These are phyloP conservation scores for Guyanaporus albipodus DNA, from an alignment of 768 basidiomycete genomes.

Conservation along the genomic window DNA sequence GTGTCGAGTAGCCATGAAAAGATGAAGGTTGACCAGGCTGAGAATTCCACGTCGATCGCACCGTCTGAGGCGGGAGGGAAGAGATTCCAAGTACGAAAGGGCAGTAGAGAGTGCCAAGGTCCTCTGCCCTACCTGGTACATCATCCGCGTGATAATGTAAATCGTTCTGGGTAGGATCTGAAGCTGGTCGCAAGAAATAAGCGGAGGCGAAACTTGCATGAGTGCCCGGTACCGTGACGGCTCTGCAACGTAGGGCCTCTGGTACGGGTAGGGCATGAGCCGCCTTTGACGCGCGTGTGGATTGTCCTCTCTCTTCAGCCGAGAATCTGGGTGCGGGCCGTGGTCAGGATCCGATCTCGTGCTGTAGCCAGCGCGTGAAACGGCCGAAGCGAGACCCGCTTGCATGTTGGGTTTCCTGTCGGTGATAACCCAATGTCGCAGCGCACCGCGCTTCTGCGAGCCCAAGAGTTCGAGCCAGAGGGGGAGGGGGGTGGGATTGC, in stretches of 20 bases:
- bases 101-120: slow-evolving; percentile 43
- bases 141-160: slow-evolving; percentile 41
- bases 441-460: slow-evolving; percentile 36
- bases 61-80: slow-evolving; percentile 42
- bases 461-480: slow-evolving; percentile 65
- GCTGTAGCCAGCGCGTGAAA: no score
- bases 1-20: slow-evolving; percentile 37
- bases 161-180: slow-evolving; percentile 41
- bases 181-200: slow-evolving; percentile 32
- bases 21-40: slow-evolving; percentile 45
- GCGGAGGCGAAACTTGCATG: slow-evolving; percentile 39
- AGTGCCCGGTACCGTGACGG: slow-evolving; percentile 35
- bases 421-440: slow-evolving; percentile 18
- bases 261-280: slow-evolving; percentile 15
- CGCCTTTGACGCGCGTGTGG: slow-evolving; percentile 3
- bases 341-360: background rate
- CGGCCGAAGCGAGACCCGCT: background rate
- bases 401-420: background rate
- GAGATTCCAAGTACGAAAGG: slow-evolving; percentile 43
- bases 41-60: slow-evolving; percentile 38
- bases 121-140: slow-evolving; percentile 41
- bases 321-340: no score
- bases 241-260: slow-evolving; percentile 9
- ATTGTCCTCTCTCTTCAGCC: background rate
- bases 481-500: slow-evolving; percentile 35